Evolutionary conservation across 495 filamentous ascomycete genomes (phyloP), one percentile per base, ranked within the genome.

Genomic region (Penicillium daleae): DNA sequence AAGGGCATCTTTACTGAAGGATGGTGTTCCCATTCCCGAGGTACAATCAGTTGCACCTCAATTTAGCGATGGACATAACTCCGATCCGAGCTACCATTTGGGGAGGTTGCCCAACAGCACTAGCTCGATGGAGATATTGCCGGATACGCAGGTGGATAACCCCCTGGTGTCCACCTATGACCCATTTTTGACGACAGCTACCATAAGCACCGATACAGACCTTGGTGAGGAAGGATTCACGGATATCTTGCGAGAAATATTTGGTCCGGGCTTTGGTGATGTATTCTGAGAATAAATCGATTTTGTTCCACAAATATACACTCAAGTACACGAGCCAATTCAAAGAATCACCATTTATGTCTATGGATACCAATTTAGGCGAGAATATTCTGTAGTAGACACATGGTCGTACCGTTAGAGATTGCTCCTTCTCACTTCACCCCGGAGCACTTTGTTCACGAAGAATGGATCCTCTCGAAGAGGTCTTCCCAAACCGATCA

Each of bases 241-340:
- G n/a, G 67, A 65, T 31, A 31, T 72, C 4, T 66, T 72, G 26
- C 57, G 65, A 29, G 70, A 72, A 27, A 70, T 64, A 13, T 70
- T 72, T 49, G 70, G 70, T 3, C 67, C 62, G 4, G 54, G 65
- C 4, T 70, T 70, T 39, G 63, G 62, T 0, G 60, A 61, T 22
- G 57, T 69, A 1, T 70, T 66, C 40, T 71, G 13, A 64, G 2
- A 33, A 19, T 26, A 6, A 3, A 39, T 39, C 13, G 6, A 39
- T 39, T 39, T 17, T 39, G 15, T 17, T 6, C 13, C 1, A 39
- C 3, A 39, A 15, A 39, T 0, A 39, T 39, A 39, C 35, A 39
- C 15, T 17, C 9, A 39, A 3, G 6, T 15, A 39, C 13, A 39
- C 35, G 35, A 15, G 17, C 17, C 12, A 39, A 37, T 17, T 17